Base-by-base conservation (phyloP, 2,329 filamentous ascomycete species). In the Seiridium cupressi region DNA sequence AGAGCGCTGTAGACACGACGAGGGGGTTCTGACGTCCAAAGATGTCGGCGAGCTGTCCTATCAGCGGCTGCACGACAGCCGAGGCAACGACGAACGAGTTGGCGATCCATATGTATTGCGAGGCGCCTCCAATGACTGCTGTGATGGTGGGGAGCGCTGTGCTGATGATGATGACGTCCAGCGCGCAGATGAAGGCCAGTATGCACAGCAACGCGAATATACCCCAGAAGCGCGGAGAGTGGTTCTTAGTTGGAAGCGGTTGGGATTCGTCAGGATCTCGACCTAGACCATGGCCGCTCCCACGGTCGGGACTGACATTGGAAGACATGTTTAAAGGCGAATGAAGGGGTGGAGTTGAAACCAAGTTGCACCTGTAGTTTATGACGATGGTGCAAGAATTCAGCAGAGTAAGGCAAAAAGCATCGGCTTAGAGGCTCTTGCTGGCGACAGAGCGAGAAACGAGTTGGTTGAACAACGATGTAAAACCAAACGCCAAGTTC, bases 131-230 rank as follows among this genome's bases (percentile, higher is more conserved):
- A 6, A 59, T n/a, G 32, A 38, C 51, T 6, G 10, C 40, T n/a
- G 49, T 51, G 44, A 59, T 48, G 35, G 51, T 26, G n/a, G 57
- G 57, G 31, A 59, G 51, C 13, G 38, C 51, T 3, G 32, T 59
- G 3, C 26, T 46, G 5, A 51, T 59, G 11, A 59, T 55, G n/a
- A 34, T 49, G 3, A 8, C 57, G 13, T 59, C 57, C 40, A 59
- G 13, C 8, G 57, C 48, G 2, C 26, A 53, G 5, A 53, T 53
- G 5, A 53, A 53, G 49, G 1, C 4, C n/a, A 53, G 49, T 4
- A 53, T 53, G 8, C 49, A 53, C 4, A 53, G 49, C 3, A 32
- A 26, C 8, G 34, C 35, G 2, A 53, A 53, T 3, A 34, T 36
- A 2, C 49, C 49, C 49, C 49, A 53, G 49, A 53, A 53, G 1